Evolutionary conservation across 805 yeast species (phyloP).

Genomic region (Myxozyma udenii): DNA sequence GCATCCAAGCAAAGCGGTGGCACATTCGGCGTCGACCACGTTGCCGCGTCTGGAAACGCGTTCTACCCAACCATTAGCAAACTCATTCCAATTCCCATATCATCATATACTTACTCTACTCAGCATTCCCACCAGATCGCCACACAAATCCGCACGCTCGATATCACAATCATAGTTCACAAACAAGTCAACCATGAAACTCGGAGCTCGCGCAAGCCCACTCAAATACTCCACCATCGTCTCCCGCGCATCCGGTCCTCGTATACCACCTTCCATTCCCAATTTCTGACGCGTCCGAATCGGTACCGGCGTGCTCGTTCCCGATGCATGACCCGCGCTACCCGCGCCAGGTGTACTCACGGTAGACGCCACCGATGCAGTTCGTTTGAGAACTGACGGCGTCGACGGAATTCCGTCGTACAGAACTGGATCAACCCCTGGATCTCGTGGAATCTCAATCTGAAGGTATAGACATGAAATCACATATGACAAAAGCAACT

Average conservation of each 20-base stretch:
- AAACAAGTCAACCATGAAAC: slow-evolving; percentile 70
- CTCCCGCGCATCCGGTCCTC: slow-evolving; percentile 52
- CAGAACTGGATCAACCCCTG: slow-evolving; percentile 40
- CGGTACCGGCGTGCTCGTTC: slow-evolving; percentile 28
- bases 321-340: slow-evolving; percentile 6
- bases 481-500: slow-evolving; percentile 46
- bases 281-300: slow-evolving; percentile 24
- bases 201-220: slow-evolving; percentile 57
- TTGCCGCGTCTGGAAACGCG: slow-evolving; percentile 82
- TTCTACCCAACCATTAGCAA: slow-evolving; percentile 37
- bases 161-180: slow-evolving; percentile 87
- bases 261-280: slow-evolving; percentile 27
- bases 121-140: slow-evolving; percentile 62
- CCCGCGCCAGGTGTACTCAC: not conserved
- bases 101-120: slow-evolving; percentile 45
- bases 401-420: slow-evolving; percentile 42
- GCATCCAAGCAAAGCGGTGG: slow-evolving; percentile 96
- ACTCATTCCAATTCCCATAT: no score
- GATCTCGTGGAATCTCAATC: slow-evolving; percentile 41
- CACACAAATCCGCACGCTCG: slow-evolving; percentile 75
- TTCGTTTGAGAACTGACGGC: slow-evolving; percentile 51
- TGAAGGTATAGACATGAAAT: slow-evolving; percentile 42
- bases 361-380: slow-evolving; percentile 5
- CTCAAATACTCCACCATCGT: slow-evolving; percentile 80
- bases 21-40: slow-evolving; percentile 72